Evolutionary conservation across 139 green algal genomes (phyloP).

Genomic region (Medakamo hakoo): DNA sequence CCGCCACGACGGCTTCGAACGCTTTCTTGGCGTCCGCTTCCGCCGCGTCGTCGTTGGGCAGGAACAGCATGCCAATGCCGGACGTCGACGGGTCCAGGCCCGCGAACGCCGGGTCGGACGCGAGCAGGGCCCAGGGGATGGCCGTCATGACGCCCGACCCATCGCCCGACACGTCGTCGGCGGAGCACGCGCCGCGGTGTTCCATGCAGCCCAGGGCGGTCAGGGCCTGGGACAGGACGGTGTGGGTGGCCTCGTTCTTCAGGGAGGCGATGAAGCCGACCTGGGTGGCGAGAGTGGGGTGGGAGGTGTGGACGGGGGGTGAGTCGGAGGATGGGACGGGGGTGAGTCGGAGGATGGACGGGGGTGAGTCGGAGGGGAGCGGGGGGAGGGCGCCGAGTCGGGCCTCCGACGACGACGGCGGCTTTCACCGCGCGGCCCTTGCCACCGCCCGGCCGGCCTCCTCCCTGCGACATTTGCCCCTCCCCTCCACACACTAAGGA

Average conservation of each 20-base stretch:
- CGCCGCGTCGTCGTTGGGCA: conserved; percentile 72
- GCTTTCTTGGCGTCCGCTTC: conserved; percentile 52
- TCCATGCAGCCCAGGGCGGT: conserved; percentile 96
- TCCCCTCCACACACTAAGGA: background rate
- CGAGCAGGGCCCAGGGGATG: conserved; percentile 89
- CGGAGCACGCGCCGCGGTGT: conserved; percentile 92
- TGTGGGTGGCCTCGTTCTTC: conserved; percentile 71
- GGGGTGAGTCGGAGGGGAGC: no score
- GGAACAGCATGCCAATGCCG: conserved; percentile 94
- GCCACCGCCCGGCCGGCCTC: no score
- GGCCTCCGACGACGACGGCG: background rate
- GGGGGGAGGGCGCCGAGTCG: background rate
- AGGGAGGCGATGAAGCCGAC: conserved; percentile 94
- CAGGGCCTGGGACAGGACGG: conserved; percentile 79
- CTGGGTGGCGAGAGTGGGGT: conserved; percentile 18
- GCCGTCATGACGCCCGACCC: conserved; percentile 94
- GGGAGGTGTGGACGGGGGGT: background rate
- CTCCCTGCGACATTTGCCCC: background rate
- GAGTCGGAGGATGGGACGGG: background rate
- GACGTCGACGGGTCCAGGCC: conserved; percentile 39
- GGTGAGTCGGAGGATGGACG: background rate
- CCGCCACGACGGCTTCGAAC: conserved; percentile 45
- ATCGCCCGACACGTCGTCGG: conserved; percentile 93
- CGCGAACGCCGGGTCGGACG: conserved; percentile 27
- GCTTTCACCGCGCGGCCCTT: background rate